Evolutionary conservation across 371 early-diverging fungal genomes (phyloP), one percentile per base, ranked within the genome.

Genomic region (Rhizopus arrhizus): DNA sequence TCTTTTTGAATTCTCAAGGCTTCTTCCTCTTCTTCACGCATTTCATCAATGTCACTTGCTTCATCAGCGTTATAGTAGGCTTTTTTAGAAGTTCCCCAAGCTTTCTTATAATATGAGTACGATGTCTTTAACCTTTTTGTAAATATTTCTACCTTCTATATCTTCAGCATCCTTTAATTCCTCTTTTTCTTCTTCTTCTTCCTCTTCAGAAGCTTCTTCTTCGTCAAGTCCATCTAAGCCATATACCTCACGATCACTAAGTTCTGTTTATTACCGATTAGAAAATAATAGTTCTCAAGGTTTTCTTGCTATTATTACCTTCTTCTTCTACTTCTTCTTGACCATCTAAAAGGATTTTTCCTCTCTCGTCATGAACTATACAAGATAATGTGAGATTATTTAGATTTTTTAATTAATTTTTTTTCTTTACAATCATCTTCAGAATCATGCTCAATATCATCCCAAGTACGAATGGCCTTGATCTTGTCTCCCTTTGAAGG

Each of bases 1-100:
- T 90, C 85, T 73, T 85, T 86, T 69, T 95, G 96, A 61, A 97
- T 76, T 61, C 91, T 85, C 57, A 93, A 70, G 1, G 96, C 97
- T 70, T 96, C 98, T 48, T 85, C 86, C 61, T 94, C 97, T 68
- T 97, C 96, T 61, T 93, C 94, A 38, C 85, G 85, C 65, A 90
- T 89, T 53, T 89, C 90, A n/a, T 86, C 89, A 33, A 87, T 65
- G 62, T 90, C 89, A 3, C 77, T 71, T 16, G 84, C 86, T 50
- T 91, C 89, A 36, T 93, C 93, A 3, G 88, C 89, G 59, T 89
- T 75, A 71, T 93, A 93, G 80, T 91, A 93, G 55, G 77, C 84
- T 53, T 80, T 71, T 61, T 86, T 89, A 38, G 72, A 77, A 47
- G 71, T 76, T 45, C 93, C 93, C 93, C 93, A 93, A 0, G 91